Evolutionary conservation across 2,329 filamentous ascomycete species (phyloP).

Genomic region (Pezicula radicicola): DNA sequence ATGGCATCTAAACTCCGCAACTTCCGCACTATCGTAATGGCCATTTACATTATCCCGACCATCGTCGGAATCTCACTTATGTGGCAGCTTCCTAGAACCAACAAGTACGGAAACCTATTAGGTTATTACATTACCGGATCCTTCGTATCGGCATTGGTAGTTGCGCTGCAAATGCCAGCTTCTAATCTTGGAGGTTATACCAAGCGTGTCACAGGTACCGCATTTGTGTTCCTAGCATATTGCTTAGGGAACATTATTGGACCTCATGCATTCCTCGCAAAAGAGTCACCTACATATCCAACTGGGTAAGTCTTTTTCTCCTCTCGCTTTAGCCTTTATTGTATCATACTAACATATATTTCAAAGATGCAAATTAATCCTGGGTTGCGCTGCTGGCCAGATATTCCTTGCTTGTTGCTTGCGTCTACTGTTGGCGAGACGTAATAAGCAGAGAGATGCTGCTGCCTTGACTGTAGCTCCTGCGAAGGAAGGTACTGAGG

Average conservation of each 20-base stretch:
- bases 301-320: slow-evolving; percentile 33
- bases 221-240: slow-evolving; percentile 31
- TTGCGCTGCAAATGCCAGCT: slow-evolving; percentile 50
- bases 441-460: slow-evolving; percentile 37
- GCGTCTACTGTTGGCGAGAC: slow-evolving; percentile 31
- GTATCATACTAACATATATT: too few species aligned
- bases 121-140: slow-evolving; percentile 33
- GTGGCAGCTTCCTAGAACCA: slow-evolving; percentile 22
- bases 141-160: slow-evolving; percentile 48
- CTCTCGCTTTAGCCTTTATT: too few species aligned
- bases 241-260: slow-evolving; percentile 21
- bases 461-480: slow-evolving; percentile 12
- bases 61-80: slow-evolving; percentile 27
- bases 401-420: slow-evolving; percentile 33
- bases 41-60: slow-evolving; percentile 26
- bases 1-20: slow-evolving; percentile 49
- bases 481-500: slow-evolving; percentile 16
- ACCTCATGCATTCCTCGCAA: slow-evolving; percentile 57
- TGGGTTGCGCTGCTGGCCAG: slow-evolving; percentile 42
- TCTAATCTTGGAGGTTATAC: slow-evolving; percentile 38
- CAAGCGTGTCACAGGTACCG: slow-evolving; percentile 43
- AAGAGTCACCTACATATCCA: slow-evolving; percentile 44
- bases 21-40: slow-evolving; percentile 37
- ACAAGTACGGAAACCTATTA: slow-evolving; percentile 27
- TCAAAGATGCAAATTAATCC: slow-evolving; percentile 39